phyloP scores from a whole-genome alignment of 2,329 filamentous ascomycete genomes.

The Penicillium nordicum region DNA sequence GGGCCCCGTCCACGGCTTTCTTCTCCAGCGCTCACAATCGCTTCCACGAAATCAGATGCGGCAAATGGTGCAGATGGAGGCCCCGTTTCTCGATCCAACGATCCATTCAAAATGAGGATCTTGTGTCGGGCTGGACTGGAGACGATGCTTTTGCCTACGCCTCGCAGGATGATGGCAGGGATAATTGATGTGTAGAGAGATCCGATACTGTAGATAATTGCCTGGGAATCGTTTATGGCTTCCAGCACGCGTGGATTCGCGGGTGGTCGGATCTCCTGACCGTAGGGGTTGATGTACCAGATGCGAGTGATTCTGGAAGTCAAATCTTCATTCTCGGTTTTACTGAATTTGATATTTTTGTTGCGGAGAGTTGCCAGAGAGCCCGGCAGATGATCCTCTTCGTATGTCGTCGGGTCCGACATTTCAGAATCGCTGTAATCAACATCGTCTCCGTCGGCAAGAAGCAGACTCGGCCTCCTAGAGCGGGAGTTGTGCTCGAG shows the following conservation, averaged over 20 bases:
- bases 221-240: conserved; percentile 61
- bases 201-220: conserved; percentile 89
- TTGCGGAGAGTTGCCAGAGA: conserved; percentile 75
- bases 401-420: conserved; percentile 38
- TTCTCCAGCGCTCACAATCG: conserved; percentile 70
- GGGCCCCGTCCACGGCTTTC: conserved; percentile 56
- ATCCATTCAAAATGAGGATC: conserved; percentile 81
- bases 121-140: conserved; percentile 58
- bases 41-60: conserved; percentile 76
- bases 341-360: conserved; percentile 78
- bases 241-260: conserved; percentile 77
- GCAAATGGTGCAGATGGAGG: conserved; percentile 63
- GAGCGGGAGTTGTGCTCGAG: conserved; percentile 32
- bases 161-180: conserved; percentile 74
- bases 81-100: conserved; percentile 80
- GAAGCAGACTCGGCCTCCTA: conserved; percentile 34
- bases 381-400: conserved; percentile 51
- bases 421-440: conserved; percentile 31
- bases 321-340: conserved; percentile 74
- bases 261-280: conserved; percentile 85
- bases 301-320: conserved; percentile 73
- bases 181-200: conserved; percentile 87
- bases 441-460: conserved; percentile 34
- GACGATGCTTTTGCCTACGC: conserved; percentile 65
- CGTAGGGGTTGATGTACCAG: conserved; percentile 98